Base-by-base conservation (phyloP, 768 basidiomycete species). In the Suillus plorans region DNA sequence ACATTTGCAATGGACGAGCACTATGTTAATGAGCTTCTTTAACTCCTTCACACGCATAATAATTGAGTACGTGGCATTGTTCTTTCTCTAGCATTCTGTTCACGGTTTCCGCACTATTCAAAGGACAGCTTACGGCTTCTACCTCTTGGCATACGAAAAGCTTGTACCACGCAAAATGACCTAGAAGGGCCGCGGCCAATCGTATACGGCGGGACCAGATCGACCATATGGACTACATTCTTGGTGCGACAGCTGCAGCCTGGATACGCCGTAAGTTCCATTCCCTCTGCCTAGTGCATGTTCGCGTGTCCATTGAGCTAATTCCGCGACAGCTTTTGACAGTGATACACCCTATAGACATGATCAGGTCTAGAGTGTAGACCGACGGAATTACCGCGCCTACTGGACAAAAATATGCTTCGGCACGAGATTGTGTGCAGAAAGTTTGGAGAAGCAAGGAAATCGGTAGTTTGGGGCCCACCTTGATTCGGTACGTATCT, bases 321-420 rank as follows among this genome's bases (percentile, higher is more conserved):
- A 73, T 47, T 22, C 18, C 60, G 37, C 67, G 45, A 41, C 64
- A 94, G 92, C 81, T 95, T 34, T 95, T 92, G 93, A 89, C 86
- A n/a, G 80, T 94, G 12, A 95, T 95, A 80, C 96, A 97, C 80
- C 95, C 95, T 18, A 90, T 96, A 76, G 95, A 97, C 77, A 93
- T 97, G 85, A 88, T 98, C 73, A 99, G 98, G 74, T 94, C 94
- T 36, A 87, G 95, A 61, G 91, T 98, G 84, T 97, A 99, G 78
- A 97, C 96, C 0, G 97, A 98, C 72, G 92, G 89, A 0, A 95
- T 95, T 75, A 82, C 86, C 13, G 77, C 87, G 4, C 80, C 88
- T 18, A 88, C 87, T 50, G 89, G 90, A 36, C 89, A 89, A 69
- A 93, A 92, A 72, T 98, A 97, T 77, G 83, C 81, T 37, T 91